A percentile compares a stretch with the other conserved stretches of the same genome.
These are phyloP conservation scores for Pichia gijzeniarum DNA, from an alignment of 805 yeast genomes.

Conservation along the genomic window DNA sequence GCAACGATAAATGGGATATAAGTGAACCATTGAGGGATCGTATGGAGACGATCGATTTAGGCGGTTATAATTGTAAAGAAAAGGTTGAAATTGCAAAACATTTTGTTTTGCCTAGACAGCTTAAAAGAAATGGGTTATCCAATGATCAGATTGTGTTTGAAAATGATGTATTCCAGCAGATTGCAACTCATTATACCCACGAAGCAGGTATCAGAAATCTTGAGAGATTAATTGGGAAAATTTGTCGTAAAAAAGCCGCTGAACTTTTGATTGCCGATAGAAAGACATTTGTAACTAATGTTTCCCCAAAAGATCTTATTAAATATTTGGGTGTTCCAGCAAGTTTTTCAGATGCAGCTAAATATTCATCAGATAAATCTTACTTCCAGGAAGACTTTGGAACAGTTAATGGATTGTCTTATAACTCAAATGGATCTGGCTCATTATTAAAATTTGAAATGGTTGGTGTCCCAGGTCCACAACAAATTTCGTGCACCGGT, in stretches of 20 bases:
- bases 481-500: slow-evolving; percentile 64
- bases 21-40: slow-evolving; percentile 77
- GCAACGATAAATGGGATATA: slow-evolving; percentile 66
- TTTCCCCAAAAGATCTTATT: slow-evolving; percentile 51
- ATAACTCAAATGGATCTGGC: slow-evolving; percentile 83
- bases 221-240: slow-evolving; percentile 66
- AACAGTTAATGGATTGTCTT: slow-evolving; percentile 81
- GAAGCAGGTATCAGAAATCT: slow-evolving; percentile 84
- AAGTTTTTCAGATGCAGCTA: slow-evolving; percentile 27
- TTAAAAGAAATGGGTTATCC: slow-evolving; percentile 57
- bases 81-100: slow-evolving; percentile 64
- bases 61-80: slow-evolving; percentile 76
- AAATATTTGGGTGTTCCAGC: slow-evolving; percentile 59
- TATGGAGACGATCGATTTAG: slow-evolving; percentile 71
- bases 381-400: slow-evolving; percentile 52
- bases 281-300: slow-evolving; percentile 34
- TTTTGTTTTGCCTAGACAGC: slow-evolving; percentile 71
- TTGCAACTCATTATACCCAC: slow-evolving; percentile 66
- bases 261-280: slow-evolving; percentile 40
- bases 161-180: slow-evolving; percentile 49
- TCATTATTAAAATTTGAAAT: slow-evolving; percentile 75
- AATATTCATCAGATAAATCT: slow-evolving; percentile 39
- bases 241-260: slow-evolving; percentile 79
- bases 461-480: slow-evolving; percentile 50
- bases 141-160: slow-evolving; percentile 38